Conservation (phyloP, 176 grass and related monocot species). For the Aegilops bicornis region DNA sequence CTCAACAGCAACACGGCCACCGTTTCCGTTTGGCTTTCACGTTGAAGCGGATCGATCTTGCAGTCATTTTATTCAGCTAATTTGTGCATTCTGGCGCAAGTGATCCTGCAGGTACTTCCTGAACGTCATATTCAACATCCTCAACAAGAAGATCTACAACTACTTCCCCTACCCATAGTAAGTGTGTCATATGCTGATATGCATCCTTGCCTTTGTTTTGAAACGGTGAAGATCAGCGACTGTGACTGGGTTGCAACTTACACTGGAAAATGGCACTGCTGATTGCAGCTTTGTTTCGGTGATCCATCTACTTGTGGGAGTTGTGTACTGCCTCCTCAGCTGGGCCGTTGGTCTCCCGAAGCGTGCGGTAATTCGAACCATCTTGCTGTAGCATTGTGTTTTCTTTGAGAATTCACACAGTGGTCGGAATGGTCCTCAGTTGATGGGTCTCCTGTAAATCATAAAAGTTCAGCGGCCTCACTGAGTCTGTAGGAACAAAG, state of each 20-base stretch:
- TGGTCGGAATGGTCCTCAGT: background rate
- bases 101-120: slow-evolving; percentile 84
- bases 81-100: background rate
- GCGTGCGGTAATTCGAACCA: slow-evolving; percentile 71
- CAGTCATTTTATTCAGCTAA: background rate
- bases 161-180: slow-evolving; percentile 99
- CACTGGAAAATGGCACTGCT: background rate
- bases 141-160: slow-evolving; percentile 99
- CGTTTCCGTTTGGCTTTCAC: background rate
- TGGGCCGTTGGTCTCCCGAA: slow-evolving; percentile 88
- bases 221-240: background rate
- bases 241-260: background rate
- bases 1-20: background rate
- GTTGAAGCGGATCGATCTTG: background rate
- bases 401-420: background rate
- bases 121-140: slow-evolving; percentile 99
- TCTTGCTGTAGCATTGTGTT: background rate
- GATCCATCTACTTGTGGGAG: slow-evolving; percentile 79
- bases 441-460: background rate
- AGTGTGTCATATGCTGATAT: too few relatives aligned
- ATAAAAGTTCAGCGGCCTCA: too few relatives aligned
- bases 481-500: background rate
- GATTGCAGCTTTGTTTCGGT: slow-evolving; percentile 76
- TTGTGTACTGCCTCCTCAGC: slow-evolving; percentile 74
- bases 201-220: background rate